A percentile compares a stretch with the other conserved stretches of the same genome.
Evolutionary conservation across 2,329 filamentous ascomycete species (phyloP).

Genomic region (Colletotrichum ledebouriae): DNA sequence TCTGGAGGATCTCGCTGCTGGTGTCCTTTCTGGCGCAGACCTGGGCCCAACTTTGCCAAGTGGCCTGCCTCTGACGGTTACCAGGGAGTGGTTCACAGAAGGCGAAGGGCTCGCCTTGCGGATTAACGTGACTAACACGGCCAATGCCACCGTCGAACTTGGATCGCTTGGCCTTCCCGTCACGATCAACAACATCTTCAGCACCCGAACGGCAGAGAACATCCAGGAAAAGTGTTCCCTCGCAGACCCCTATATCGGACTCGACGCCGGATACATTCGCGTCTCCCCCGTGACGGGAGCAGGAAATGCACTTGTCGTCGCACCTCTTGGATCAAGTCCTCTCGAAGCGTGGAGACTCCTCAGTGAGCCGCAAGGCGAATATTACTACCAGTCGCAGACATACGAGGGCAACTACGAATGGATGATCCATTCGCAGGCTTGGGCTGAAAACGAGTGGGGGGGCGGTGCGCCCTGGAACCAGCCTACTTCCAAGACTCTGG

Average conservation of each 20-base stretch:
- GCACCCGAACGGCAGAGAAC: constrained; percentile 60
- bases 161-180: constrained; percentile 70
- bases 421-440: constrained; percentile 67
- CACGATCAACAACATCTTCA: constrained; percentile 75
- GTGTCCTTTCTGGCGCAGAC: constrained; percentile 54
- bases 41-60: constrained; percentile 57
- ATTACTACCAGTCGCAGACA: constrained; percentile 63
- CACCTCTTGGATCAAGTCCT: constrained; percentile 59
- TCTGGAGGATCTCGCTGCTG: constrained; percentile 43
- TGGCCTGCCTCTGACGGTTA: constrained; percentile 58
- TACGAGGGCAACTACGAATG: constrained; percentile 74
- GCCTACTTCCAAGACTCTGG: constrained; percentile 60
- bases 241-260: constrained; percentile 71
- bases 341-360: constrained; percentile 70
- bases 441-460: constrained; percentile 69
- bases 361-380: constrained; percentile 57
- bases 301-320: constrained; percentile 67
- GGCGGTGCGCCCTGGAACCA: constrained; percentile 64
- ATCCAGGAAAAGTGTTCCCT: constrained; percentile 66
- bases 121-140: constrained; percentile 64
- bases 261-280: constrained; percentile 69
- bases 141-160: constrained; percentile 59
- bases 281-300: constrained; percentile 64
- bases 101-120: constrained; percentile 64
- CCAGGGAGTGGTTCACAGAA: constrained; percentile 64